Evolutionary conservation across 495 filamentous ascomycete species (phyloP), one percentile per base, ranked within the genome.

Genomic region (Penicillium pulvis): DNA sequence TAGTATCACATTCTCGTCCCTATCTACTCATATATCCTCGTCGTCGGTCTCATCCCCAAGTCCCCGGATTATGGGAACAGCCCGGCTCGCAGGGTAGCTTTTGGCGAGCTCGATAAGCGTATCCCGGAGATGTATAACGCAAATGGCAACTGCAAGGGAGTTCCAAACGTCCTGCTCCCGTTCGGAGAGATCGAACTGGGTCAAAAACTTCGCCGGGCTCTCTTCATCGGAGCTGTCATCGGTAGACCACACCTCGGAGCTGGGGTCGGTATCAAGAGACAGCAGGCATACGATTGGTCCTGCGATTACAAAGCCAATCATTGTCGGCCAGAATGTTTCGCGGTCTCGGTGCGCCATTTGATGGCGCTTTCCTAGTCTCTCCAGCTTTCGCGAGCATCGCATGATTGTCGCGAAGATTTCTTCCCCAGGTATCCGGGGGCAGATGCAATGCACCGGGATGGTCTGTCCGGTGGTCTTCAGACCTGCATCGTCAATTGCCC

Each of bases 81-180:
- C 39, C 4, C 4, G 16, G 39, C 16, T 41, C 14, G 14, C 2
- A 41, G 14, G 6, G 16, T 41, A 41, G 7, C 14, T 12, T 16
- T 2, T 17, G 39, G 39, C 16, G 16, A 41, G 39, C 39, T 41
- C 16, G 1, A 41, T 41, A 17, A 41, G 39, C 16, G 70, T 72
- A 20, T 69, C 69, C 20, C 77, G 65, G 14, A 74, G 66, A 57
- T 73, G 63, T 59, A 75, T 67, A 8, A 79, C 64, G 4, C 68
- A 56, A 36, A 81, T 78, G 1, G 77, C 72, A 30, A 81, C 45
- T 1, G 76, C 74, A 28, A 81, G 66, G 7, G 76, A 77, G 56
- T 77, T 76, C 79, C 79, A 82, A 2, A 80, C 77, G 61, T 81
- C 79, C 51, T 77, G 71, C 3, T 70, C 71, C 0, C 51, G 24